Conservation (phyloP, 108 stramenopile species). For the Chaetoceros muelleri region DNA sequence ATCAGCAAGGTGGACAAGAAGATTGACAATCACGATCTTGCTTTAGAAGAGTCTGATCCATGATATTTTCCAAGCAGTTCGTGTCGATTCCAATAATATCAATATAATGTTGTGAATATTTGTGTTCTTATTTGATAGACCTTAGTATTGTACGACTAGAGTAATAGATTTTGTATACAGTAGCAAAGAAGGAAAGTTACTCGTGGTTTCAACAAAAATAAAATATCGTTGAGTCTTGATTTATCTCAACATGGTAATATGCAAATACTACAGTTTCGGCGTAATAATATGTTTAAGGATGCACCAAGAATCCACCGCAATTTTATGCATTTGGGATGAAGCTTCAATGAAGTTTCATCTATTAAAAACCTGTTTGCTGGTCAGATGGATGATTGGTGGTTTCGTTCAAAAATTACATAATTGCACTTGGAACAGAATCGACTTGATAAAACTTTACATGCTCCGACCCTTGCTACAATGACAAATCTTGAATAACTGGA, state of each 20-base stretch:
- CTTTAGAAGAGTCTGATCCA: no score
- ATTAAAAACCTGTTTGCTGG: not conserved
- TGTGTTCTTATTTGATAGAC: no score
- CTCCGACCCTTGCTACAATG: not conserved
- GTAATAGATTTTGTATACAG: no score
- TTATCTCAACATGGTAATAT: not conserved
- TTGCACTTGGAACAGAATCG: not conserved
- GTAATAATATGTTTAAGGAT: not conserved
- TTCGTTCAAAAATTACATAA: constrained; percentile 1
- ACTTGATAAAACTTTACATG: not conserved
- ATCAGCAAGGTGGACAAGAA: no score
- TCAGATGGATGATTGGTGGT: not conserved
- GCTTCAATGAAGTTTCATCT: not conserved
- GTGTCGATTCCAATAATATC: no score
- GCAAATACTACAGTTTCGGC: not conserved
- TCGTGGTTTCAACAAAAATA: not conserved
- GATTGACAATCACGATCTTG: no score
- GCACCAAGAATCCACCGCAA: not conserved
- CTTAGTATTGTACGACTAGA: no score
- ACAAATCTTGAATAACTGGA: not conserved
- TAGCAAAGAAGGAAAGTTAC: no score
- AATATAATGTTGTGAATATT: no score
- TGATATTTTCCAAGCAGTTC: no score
- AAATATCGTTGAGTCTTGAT: not conserved
- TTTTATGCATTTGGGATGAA: not conserved